Evolutionary conservation across 352 stramenopile genomes (phyloP).

Genomic region (Pythium brachiatum): DNA sequence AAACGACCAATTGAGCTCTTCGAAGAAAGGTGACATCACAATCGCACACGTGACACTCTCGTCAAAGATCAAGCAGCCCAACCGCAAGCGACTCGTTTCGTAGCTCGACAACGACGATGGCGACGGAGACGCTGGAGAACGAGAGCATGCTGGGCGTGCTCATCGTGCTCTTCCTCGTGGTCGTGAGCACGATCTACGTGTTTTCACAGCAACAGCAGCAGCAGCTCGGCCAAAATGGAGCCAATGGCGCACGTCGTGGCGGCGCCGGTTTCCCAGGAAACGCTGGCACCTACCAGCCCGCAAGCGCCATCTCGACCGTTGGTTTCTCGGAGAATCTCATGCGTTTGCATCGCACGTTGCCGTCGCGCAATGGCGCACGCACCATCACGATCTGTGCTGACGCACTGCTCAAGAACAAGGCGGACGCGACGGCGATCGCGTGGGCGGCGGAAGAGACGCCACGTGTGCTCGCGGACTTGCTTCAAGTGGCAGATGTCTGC

Average conservation of each 20-base stretch:
- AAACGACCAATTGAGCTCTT: neutral
- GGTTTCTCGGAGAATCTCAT: constrained; percentile 50
- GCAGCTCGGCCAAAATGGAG: constrained; percentile 14
- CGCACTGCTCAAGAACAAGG: constrained; percentile 39
- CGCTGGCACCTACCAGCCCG: constrained; percentile 11
- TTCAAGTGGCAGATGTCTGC: constrained; percentile 64
- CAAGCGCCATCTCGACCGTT: constrained; percentile 36
- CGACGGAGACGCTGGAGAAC: constrained; percentile 49
- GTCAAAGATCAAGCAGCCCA: neutral
- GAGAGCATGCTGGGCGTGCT: constrained; percentile 69
- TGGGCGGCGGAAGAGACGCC: constrained; percentile 53
- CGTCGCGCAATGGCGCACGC: constrained; percentile 55
- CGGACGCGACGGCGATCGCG: constrained; percentile 23
- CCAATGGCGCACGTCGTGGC: neutral
- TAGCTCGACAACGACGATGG: constrained; percentile 19
- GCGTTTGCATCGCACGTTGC: constrained; percentile 55
- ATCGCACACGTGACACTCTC: constrained; percentile 7
- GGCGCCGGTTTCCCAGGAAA: constrained; percentile 2
- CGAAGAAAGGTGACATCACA: constrained; percentile 1
- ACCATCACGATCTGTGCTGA: constrained; percentile 68
- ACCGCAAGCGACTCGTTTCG: neutral
- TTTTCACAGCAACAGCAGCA: constrained; percentile 63
- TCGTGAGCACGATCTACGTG: constrained; percentile 74
- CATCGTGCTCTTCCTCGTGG: constrained; percentile 64
- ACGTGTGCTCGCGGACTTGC: constrained; percentile 50